Evolutionary conservation across 495 filamentous ascomycete species (phyloP).

Genomic region (Xylaria grammica): DNA sequence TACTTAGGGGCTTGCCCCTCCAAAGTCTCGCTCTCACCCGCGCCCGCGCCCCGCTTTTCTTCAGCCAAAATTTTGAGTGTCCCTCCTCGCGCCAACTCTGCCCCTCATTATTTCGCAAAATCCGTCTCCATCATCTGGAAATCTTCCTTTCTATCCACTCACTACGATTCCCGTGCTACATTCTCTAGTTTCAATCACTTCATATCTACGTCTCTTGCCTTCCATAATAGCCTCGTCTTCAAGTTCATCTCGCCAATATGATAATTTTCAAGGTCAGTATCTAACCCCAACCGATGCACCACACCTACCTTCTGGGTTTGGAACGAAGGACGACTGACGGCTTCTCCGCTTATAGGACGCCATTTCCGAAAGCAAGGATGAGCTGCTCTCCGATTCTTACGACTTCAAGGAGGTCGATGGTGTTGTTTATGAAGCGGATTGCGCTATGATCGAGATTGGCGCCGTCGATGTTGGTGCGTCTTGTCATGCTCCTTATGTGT

Average conservation of each 20-base stretch:
- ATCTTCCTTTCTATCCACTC: slow-evolving; percentile 28
- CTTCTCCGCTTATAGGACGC: slow-evolving; percentile 67
- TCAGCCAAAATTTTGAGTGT: slow-evolving; percentile 42
- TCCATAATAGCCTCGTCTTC: slow-evolving; percentile 4
- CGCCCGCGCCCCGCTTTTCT: slow-evolving; percentile 42
- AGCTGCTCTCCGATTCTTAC: slow-evolving; percentile 95
- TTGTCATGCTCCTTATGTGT: slow-evolving; percentile 2
- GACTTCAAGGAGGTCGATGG: slow-evolving; percentile 75
- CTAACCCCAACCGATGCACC: no score
- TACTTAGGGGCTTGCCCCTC: slow-evolving; percentile 34
- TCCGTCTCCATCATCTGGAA: slow-evolving; percentile 39
- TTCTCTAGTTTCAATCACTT: slow-evolving; percentile 13
- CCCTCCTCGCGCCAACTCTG: slow-evolving; percentile 35
- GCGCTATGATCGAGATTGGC: slow-evolving; percentile 80
- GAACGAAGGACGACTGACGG: slow-evolving; percentile 29
- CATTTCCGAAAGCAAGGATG: slow-evolving; percentile 74
- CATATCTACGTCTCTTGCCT: slow-evolving; percentile 28
- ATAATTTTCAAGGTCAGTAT: slow-evolving; percentile 82
- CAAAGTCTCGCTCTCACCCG: no score
- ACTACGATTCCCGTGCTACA: slow-evolving; percentile 24
- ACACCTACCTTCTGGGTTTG: background rate
- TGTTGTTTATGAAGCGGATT: slow-evolving; percentile 85
- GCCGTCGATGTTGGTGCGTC: slow-evolving; percentile 73
- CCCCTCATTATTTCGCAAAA: slow-evolving; percentile 42
- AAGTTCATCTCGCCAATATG: slow-evolving; percentile 64